phyloP scores from a whole-genome alignment of 805 yeast genomes.

The Candida succiphila region DNA sequence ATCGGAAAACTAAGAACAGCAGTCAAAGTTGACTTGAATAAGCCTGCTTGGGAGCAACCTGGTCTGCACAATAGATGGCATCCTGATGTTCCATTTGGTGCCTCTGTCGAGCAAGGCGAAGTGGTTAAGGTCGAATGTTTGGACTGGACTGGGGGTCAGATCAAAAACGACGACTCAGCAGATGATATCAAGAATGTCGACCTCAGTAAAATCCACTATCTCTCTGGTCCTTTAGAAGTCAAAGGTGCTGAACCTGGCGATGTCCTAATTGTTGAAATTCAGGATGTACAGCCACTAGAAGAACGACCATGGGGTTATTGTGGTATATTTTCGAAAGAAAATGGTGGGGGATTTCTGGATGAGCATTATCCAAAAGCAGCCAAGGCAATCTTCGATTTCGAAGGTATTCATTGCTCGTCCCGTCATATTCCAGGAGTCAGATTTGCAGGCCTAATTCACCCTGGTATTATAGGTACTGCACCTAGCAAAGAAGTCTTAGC shows the following conservation, averaged over 20 bases:
- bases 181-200: conserved; percentile 38
- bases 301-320: conserved; percentile 46
- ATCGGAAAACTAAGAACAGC: conserved; percentile 23
- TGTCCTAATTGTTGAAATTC: conserved; percentile 36
- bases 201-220: conserved; percentile 34
- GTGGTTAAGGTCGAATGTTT: conserved; percentile 38
- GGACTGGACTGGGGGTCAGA: conserved; percentile 31
- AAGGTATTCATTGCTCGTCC: conserved; percentile 38
- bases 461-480: conserved; percentile 42
- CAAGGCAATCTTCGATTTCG: conserved; percentile 42
- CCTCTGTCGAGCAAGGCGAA: conserved; percentile 30
- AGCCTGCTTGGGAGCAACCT: conserved; percentile 35
- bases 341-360: conserved; percentile 44
- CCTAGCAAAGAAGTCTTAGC: conserved; percentile 33
- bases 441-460: conserved; percentile 41
- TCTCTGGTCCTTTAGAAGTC: conserved; percentile 38
- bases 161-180: conserved; percentile 26
- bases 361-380: conserved; percentile 40
- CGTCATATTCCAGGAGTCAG: conserved; percentile 40
- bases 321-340: conserved; percentile 36
- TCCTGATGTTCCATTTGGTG: conserved; percentile 36
- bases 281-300: conserved; percentile 42
- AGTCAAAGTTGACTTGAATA: conserved; percentile 30
- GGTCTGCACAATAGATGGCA: conserved; percentile 46
- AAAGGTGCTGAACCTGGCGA: conserved; percentile 38